These are phyloP conservation scores for Voacanga thouarsii DNA, from an alignment of 257 asterid genomes.

Conservation along the genomic window DNA sequence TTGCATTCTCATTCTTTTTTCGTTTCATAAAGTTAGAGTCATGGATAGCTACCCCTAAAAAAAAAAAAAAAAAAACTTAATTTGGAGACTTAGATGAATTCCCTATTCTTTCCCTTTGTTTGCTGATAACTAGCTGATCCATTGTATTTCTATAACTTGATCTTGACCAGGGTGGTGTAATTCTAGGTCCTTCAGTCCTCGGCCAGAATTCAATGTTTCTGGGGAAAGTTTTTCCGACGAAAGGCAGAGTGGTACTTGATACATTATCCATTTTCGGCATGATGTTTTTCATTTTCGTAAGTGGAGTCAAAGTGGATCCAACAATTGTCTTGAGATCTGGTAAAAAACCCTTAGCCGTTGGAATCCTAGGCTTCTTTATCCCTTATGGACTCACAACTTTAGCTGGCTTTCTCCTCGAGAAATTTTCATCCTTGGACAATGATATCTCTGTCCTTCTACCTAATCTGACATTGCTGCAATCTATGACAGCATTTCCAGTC, in stretches of 20 bases:
- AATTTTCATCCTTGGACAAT: conserved; percentile 37
- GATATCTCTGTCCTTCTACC: conserved; percentile 40
- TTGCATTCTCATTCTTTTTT: neutral
- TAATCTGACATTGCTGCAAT: conserved; percentile 33
- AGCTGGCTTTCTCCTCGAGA: conserved; percentile 41
- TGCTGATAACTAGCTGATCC: conserved; percentile 1
- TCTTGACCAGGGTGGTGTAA: conserved; percentile 61
- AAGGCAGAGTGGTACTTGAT: conserved; percentile 47
- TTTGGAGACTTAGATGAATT: neutral
- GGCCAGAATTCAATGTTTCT: conserved; percentile 39
- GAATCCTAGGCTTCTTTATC: conserved; percentile 48
- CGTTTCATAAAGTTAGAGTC: neutral
- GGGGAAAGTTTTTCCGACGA: conserved; percentile 37
- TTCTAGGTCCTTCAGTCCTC: conserved; percentile 60
- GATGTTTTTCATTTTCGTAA: conserved; percentile 51
- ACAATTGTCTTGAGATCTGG: conserved; percentile 51
- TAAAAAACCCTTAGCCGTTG: conserved; percentile 51
- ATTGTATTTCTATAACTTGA: conserved; percentile 24
- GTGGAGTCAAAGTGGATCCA: conserved; percentile 61
- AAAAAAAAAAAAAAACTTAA: neutral
- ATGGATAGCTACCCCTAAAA: neutral
- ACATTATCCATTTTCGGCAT: conserved; percentile 58
- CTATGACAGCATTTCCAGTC: conserved; percentile 73
- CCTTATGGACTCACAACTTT: conserved; percentile 48
- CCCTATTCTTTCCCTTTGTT: neutral